These are phyloP conservation scores for Tylopilus felleus DNA, from an alignment of 768 basidiomycete genomes.

Conservation along the genomic window DNA sequence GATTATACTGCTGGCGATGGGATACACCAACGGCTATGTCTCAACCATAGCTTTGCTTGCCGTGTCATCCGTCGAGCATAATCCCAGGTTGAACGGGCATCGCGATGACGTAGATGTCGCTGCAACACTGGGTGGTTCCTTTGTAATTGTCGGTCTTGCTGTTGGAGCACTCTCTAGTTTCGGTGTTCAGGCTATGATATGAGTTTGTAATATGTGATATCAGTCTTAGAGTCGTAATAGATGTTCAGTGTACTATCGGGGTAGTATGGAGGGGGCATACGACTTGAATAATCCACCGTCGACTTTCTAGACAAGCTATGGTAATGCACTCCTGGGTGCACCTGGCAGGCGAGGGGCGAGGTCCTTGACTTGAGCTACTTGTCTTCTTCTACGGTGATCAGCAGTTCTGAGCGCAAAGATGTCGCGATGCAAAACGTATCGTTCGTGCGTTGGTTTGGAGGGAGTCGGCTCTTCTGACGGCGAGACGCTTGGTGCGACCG, in stretches of 20 bases:
- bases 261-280: neutral
- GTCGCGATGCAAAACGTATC: conserved; percentile 78
- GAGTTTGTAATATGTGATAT: conserved; percentile 27
- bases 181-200: conserved; percentile 65
- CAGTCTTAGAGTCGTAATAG: neutral
- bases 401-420: conserved; percentile 76
- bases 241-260: neutral
- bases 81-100: conserved; percentile 63
- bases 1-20: conserved; percentile 67
- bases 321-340: conserved; percentile 41
- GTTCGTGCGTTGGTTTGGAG: conserved; percentile 54
- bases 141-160: conserved; percentile 69
- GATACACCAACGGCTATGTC: conserved; percentile 79
- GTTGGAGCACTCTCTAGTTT: conserved; percentile 80
- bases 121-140: conserved; percentile 78
- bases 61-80: conserved; percentile 77
- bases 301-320: neutral
- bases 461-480: conserved; percentile 33
- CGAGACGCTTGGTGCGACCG: conserved; percentile 22
- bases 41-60: conserved; percentile 79
- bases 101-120: conserved; percentile 82
- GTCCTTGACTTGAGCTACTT: conserved; percentile 62
- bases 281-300: neutral
- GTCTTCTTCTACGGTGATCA: conserved; percentile 70
- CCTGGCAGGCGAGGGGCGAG: conserved; percentile 70